Percentiles rank a stretch among this genome's conserved stretches.
These are phyloP conservation scores for Vitis cinerea DNA, from an alignment of 164 flowering plant genomes.

Conservation along the genomic window DNA sequence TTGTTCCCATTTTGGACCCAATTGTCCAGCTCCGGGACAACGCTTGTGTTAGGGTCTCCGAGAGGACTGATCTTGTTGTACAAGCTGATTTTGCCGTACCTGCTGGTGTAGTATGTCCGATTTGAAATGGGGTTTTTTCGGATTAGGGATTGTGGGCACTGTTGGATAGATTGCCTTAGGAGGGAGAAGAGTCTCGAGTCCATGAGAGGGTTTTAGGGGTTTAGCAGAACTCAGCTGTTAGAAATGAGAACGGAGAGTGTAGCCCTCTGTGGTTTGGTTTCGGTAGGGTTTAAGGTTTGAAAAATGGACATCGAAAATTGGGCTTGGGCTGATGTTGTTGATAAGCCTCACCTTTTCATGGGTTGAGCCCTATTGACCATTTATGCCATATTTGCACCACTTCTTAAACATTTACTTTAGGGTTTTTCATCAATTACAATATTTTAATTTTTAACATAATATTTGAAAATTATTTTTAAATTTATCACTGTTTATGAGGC, in stretches of 20 bases:
- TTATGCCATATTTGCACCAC: no score
- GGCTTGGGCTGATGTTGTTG: no score
- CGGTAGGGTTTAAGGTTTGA: no score
- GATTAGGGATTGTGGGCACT: slow-evolving; percentile 6
- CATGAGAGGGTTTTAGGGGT: slow-evolving; percentile 5
- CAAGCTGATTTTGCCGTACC: slow-evolving; percentile 24
- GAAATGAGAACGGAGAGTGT: neutral
- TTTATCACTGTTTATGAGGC: no score
- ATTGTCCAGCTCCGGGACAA: slow-evolving; percentile 59
- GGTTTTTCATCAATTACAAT: no score
- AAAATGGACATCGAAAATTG: no score
- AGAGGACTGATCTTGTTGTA: slow-evolving; percentile 61
- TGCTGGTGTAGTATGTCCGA: slow-evolving; percentile 33
- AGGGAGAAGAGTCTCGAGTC: slow-evolving; percentile 10
- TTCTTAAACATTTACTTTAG: no score
- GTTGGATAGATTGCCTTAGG: neutral
- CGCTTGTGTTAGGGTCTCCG: slow-evolving; percentile 41
- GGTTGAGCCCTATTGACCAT: no score
- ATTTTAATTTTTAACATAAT: no score
- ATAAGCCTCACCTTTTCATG: no score
- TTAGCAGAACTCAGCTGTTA: neutral
- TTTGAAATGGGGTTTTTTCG: slow-evolving; percentile 6
- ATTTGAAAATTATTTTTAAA: no score
- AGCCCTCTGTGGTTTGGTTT: neutral
- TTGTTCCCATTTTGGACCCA: slow-evolving; percentile 57